A percentile compares a stretch with the other conserved stretches of the same genome.
phyloP scores from a whole-genome alignment of 179 eudicot species.

The Spergularia azorica region DNA sequence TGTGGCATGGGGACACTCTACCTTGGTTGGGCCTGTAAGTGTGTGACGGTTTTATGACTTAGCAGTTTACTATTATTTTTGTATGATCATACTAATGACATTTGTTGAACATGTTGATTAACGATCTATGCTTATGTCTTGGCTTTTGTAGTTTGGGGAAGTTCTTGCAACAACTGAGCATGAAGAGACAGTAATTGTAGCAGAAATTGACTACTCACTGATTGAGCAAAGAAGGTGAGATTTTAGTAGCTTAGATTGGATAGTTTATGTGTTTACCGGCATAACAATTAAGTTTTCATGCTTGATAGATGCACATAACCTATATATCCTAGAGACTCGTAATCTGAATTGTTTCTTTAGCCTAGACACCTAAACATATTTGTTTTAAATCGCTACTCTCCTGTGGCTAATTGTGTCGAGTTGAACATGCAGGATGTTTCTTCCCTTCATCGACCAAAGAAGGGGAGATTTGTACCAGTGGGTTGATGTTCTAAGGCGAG shows the following conservation, averaged over 20 bases:
- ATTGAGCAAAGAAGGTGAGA: constrained; percentile 45
- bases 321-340: too few species aligned
- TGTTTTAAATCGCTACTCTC: not conserved
- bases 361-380: not conserved
- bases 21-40: constrained; percentile 69
- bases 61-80: not conserved
- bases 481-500: constrained; percentile 40
- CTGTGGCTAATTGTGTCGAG: not conserved
- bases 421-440: constrained; percentile 38
- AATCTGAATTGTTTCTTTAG: too few species aligned
- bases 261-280: not conserved
- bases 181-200: constrained; percentile 49
- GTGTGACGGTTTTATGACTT: not conserved
- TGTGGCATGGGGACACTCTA: constrained; percentile 71
- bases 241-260: not conserved
- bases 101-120: not conserved
- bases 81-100: too few species aligned
- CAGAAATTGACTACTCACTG: constrained; percentile 52
- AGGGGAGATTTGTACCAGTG: constrained; percentile 46
- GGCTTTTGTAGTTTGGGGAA: constrained; percentile 47
- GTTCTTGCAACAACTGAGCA: constrained; percentile 56
- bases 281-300: not conserved
- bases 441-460: constrained; percentile 50
- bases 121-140: constrained; percentile 7
- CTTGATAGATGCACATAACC: too few species aligned